Conservation (phyloP, 306 rosid species). For the Phaseolus lunatus region DNA sequence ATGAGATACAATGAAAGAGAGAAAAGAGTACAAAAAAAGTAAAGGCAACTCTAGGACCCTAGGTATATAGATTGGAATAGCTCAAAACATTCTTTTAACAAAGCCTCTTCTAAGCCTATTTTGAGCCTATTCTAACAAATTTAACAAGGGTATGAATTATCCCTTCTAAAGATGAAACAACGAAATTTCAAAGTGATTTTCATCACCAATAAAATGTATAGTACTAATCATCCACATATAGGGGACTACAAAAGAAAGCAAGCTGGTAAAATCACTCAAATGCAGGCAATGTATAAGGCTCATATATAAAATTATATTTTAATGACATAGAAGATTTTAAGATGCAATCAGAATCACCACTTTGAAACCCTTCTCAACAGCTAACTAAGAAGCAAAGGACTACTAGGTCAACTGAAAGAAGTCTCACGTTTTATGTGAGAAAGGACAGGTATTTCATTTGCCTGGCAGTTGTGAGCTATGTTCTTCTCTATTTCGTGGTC, state of each 20-base stretch:
- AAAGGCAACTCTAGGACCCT: no score
- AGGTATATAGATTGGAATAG: no score
- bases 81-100: no score
- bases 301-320: neutral
- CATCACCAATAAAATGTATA: neutral
- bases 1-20: no score
- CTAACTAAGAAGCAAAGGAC: constrained; percentile 2
- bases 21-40: no score
- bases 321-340: neutral
- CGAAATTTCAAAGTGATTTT: constrained; percentile 8
- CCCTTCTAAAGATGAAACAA: neutral
- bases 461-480: constrained; percentile 85
- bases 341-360: constrained; percentile 17
- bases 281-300: constrained; percentile 1
- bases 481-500: constrained; percentile 91
- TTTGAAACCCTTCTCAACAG: constrained; percentile 11
- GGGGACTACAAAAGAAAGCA: neutral
- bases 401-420: constrained; percentile 30
- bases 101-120: no score
- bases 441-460: constrained; percentile 75
- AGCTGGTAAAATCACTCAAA: constrained; percentile 11
- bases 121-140: no score
- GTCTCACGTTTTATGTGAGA: constrained; percentile 89
- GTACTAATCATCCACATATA: no score
- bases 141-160: no score